These are phyloP conservation scores for Anisodus tanguticus DNA, from an alignment of 257 asterid species.

Conservation along the genomic window DNA sequence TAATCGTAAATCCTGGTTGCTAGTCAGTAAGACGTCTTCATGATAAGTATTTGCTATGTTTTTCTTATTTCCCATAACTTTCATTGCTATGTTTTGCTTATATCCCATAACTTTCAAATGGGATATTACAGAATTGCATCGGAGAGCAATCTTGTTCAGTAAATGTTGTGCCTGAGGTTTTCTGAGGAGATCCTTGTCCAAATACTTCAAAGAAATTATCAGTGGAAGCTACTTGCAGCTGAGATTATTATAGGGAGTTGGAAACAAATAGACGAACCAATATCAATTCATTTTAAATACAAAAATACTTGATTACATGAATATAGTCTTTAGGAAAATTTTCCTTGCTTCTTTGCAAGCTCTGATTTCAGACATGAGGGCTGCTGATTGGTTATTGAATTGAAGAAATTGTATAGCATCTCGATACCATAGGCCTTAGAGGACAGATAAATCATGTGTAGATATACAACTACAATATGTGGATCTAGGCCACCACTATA, in stretches of 20 bases:
- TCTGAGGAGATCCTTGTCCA: conserved; percentile 36
- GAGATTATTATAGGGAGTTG: neutral
- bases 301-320: neutral
- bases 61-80: neutral
- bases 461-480: neutral
- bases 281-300: too few relatives aligned
- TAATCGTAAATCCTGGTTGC: neutral
- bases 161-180: conserved; percentile 19
- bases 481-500: neutral
- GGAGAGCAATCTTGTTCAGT: conserved; percentile 32
- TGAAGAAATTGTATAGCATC: neutral
- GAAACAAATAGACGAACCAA: neutral
- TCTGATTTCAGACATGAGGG: neutral
- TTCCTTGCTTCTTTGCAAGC: neutral
- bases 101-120: neutral
- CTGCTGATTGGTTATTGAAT: neutral
- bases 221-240: conserved; percentile 30
- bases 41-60: neutral
- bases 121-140: conserved; percentile 26
- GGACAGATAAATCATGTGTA: neutral
- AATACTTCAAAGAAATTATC: conserved; percentile 29
- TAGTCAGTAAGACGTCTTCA: neutral
- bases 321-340: too few relatives aligned
- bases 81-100: neutral
- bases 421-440: neutral